Evolutionary conservation across 2,329 filamentous ascomycete genomes (phyloP).

Genomic region (Penicillium sp.): DNA sequence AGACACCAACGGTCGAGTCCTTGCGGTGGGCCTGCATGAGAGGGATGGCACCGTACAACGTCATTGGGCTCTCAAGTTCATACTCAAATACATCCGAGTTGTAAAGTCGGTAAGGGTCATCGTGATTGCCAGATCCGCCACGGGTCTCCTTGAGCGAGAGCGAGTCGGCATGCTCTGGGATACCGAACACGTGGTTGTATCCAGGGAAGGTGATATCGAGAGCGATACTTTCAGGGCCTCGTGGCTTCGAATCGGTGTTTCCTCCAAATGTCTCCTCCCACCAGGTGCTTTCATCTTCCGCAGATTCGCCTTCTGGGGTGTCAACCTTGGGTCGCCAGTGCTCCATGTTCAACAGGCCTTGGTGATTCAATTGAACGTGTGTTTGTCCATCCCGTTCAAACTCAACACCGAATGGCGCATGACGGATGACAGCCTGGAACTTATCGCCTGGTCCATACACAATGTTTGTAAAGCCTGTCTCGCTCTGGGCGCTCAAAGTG

Average conservation of each 20-base stretch:
- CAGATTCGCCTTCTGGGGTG: slow-evolving; percentile 53
- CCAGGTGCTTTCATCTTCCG: slow-evolving; percentile 76
- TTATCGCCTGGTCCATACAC: slow-evolving; percentile 74
- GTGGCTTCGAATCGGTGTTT: slow-evolving; percentile 93
- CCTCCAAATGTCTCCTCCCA: slow-evolving; percentile 97
- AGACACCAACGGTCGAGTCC: slow-evolving; percentile 89
- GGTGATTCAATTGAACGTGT: slow-evolving; percentile 85
- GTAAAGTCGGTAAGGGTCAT: slow-evolving; percentile 90
- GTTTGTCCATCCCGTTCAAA: slow-evolving; percentile 81
- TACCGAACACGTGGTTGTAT: slow-evolving; percentile 90
- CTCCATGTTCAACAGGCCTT: slow-evolving; percentile 88
- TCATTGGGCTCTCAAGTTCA: slow-evolving; percentile 96
- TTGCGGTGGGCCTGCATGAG: slow-evolving; percentile 98
- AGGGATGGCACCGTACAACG: slow-evolving; percentile 93
- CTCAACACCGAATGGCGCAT: slow-evolving; percentile 79
- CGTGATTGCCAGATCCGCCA: slow-evolving; percentile 80
- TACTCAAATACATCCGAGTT: slow-evolving; percentile 99
- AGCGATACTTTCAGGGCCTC: slow-evolving; percentile 86
- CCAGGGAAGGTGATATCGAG: slow-evolving; percentile 90
- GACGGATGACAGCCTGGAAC: slow-evolving; percentile 80
- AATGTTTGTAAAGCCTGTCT: slow-evolving; percentile 68
- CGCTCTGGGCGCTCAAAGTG: slow-evolving; percentile 65
- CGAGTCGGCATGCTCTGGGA: slow-evolving; percentile 88
- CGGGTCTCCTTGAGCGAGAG: slow-evolving; percentile 85
- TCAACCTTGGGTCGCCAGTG: slow-evolving; percentile 93